A percentile compares a stretch with the other conserved stretches of the same genome.
Conservation (phyloP, 2,329 filamentous ascomycete species). For the Sarocladiaceae sp. region DNA sequence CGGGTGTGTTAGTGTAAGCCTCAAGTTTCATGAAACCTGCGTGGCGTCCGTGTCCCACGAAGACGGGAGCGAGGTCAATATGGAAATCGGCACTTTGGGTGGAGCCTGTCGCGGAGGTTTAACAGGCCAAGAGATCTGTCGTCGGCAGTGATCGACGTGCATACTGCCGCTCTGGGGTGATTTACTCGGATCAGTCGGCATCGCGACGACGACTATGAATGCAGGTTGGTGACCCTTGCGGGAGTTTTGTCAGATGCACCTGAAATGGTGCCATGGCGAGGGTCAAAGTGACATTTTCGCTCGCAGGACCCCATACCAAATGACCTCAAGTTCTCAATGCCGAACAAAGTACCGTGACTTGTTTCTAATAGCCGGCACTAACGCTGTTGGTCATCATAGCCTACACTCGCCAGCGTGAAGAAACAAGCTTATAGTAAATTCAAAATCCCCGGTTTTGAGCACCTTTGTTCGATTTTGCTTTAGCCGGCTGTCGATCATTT, state of each 20-base stretch:
- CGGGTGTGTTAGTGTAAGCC: no score
- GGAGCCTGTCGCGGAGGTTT: no score
- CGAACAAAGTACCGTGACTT: constrained; percentile 1
- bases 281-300: neutral
- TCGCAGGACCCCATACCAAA: neutral
- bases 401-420: neutral
- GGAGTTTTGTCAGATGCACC: neutral
- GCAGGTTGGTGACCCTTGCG: neutral
- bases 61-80: neutral
- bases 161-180: neutral
- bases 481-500: constrained; percentile 2
- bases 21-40: constrained; percentile 2
- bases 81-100: constrained; percentile 7
- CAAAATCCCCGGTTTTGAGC: neutral
- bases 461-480: neutral
- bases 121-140: constrained; percentile 7
- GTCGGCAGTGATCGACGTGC: constrained; percentile 4
- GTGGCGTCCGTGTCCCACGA: neutral
- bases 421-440: constrained; percentile 8
- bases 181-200: constrained; percentile 9
- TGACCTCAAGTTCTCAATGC: neutral
- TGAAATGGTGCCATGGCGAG: neutral
- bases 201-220: neutral
- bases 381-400: neutral
- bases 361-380: neutral